Conservation (phyloP, 192 early-diverging fungal species). For the Lunasporangiospora selenospora region DNA sequence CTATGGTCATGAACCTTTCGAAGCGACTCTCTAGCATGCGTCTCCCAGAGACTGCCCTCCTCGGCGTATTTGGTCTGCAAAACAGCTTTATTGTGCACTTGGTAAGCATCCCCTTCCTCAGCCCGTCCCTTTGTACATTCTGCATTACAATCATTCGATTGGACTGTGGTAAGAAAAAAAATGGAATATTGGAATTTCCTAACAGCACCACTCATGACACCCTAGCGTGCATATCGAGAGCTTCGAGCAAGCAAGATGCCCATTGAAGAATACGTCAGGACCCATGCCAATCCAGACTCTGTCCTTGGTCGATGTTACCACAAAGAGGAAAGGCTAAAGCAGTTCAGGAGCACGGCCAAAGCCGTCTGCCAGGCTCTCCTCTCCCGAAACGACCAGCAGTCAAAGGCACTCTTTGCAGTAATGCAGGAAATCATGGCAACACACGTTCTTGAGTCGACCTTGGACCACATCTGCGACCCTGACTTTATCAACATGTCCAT, state of each 20-base stretch:
- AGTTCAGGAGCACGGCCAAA: constrained; percentile 45
- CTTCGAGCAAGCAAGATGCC: constrained; percentile 46
- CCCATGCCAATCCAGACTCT: constrained; percentile 51
- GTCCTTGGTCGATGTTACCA: constrained; percentile 49
- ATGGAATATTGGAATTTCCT: neutral
- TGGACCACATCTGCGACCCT: constrained; percentile 56
- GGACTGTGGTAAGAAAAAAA: neutral
- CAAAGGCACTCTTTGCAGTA: constrained; percentile 47
- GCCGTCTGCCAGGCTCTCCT: constrained; percentile 48
- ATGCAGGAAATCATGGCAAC: constrained; percentile 59
- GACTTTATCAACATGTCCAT: constrained; percentile 61
- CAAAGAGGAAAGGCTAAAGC: constrained; percentile 49
- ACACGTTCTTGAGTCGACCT: constrained; percentile 51
- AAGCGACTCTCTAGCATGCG: constrained; percentile 34
- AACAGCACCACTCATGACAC: constrained; percentile 8
- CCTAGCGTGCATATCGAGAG: constrained; percentile 45
- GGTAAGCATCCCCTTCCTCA: constrained; percentile 32
- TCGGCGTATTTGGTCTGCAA: constrained; percentile 56
- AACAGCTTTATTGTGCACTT: constrained; percentile 65
- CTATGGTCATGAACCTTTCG: constrained; percentile 50
- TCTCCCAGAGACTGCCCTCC: constrained; percentile 54
- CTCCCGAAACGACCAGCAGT: constrained; percentile 49
- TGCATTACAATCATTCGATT: neutral
- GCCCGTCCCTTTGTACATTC: neutral
- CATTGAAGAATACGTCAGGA: constrained; percentile 45